phyloP scores from a whole-genome alignment of 2,329 filamentous ascomycete species.

The Claviceps purpurea region DNA sequence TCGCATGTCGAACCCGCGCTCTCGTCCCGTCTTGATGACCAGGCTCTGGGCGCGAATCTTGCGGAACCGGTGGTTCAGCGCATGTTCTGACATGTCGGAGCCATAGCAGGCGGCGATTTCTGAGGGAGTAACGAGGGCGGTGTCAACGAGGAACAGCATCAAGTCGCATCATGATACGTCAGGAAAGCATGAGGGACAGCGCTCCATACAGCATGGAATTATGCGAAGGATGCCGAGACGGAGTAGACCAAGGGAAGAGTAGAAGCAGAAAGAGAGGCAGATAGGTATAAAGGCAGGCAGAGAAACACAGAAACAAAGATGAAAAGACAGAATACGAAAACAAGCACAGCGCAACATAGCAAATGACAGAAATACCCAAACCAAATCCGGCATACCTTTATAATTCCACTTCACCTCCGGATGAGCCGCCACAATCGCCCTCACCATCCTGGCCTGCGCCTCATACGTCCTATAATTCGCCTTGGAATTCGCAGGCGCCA shows the following conservation, averaged over 20 bases:
- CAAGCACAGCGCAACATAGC: no score
- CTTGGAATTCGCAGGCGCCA: slow-evolving; percentile 29
- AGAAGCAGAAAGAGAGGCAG: background rate
- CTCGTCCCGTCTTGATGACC: slow-evolving; percentile 23
- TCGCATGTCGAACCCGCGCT: slow-evolving; percentile 27
- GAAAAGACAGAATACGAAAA: no score
- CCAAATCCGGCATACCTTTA: slow-evolving; percentile 34
- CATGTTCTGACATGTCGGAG: slow-evolving; percentile 33
- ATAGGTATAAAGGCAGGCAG: no score
- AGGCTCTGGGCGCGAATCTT: slow-evolving; percentile 29
- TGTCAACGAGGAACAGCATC: slow-evolving; percentile 13
- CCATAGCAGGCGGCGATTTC: slow-evolving; percentile 35
- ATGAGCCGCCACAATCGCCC: slow-evolving; percentile 46
- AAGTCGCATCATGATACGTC: no score
- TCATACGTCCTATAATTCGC: slow-evolving; percentile 49
- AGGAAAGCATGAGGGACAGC: no score
- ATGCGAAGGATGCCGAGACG: no score
- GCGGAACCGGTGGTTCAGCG: slow-evolving; percentile 39
- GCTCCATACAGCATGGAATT: no score
- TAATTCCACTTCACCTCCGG: slow-evolving; percentile 43
- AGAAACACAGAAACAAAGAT: no score
- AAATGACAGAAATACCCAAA: background rate
- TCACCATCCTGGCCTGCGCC: slow-evolving; percentile 44
- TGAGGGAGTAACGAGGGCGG: slow-evolving; percentile 12
- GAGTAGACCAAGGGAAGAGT: no score